A percentile compares a stretch with the other conserved stretches of the same genome.
phyloP scores from a whole-genome alignment of 2,329 filamentous ascomycete genomes.

The Bipolaris sorokiniana region DNA sequence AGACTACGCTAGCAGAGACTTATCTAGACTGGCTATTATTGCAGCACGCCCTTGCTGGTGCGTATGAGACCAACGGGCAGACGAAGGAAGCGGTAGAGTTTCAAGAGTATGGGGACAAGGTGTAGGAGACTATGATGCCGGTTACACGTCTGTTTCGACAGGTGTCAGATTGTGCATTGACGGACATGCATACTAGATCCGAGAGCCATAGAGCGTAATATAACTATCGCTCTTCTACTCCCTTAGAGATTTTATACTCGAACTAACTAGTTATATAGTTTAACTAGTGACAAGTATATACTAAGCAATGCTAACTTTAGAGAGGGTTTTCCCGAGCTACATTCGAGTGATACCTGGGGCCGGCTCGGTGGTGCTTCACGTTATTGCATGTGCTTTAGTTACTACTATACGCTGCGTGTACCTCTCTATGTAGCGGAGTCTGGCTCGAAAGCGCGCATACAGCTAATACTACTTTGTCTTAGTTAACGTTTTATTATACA shows the following conservation, averaged over 20 bases:
- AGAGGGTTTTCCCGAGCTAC: too few relatives aligned
- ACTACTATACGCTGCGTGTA: background rate
- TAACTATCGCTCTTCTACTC: too few relatives aligned
- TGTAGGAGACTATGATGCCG: background rate
- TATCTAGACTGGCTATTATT: constrained; percentile 15
- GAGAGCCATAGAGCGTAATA: too few relatives aligned
- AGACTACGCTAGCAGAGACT: constrained; percentile 11
- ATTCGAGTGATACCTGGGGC: too few relatives aligned
- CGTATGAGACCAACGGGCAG: constrained; percentile 2
- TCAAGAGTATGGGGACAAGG: constrained; percentile 13
- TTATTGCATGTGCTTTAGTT: background rate
- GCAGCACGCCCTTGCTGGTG: constrained; percentile 15
- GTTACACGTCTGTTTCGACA: constrained; percentile 2
- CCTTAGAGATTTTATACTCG: too few relatives aligned
- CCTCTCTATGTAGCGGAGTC: background rate
- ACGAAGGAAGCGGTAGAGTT: constrained; percentile 12
- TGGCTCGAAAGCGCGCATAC: background rate
- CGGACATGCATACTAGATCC: too few relatives aligned
- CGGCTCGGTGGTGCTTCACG: background rate
- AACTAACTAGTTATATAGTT: too few relatives aligned
- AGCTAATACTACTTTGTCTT: background rate
- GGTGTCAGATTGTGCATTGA: background rate
- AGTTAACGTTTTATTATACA: constrained; percentile 33
- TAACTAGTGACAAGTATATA: too few relatives aligned
- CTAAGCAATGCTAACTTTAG: too few relatives aligned